Evolutionary conservation across 1,284 basidiomycete species (phyloP).

Genomic region (Cutaneotrichosporon cyanovorans): DNA sequence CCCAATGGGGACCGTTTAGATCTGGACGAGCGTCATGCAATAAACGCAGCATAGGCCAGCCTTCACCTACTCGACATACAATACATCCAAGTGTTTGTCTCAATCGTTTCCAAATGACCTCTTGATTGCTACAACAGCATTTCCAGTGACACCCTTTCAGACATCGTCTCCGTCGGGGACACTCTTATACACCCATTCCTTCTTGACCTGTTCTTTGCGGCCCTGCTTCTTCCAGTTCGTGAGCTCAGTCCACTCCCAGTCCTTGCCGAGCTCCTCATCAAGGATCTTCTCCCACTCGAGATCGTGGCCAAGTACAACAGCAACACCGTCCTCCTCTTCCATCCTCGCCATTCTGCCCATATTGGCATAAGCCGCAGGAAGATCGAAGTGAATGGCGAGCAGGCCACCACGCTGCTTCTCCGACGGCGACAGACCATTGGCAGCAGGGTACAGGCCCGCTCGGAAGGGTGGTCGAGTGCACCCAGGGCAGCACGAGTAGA

Average conservation of each 20-base stretch:
- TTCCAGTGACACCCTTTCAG: too few relatives aligned
- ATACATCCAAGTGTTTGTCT: too few relatives aligned
- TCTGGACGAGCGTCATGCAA: too few relatives aligned
- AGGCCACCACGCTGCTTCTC: conserved; percentile 10
- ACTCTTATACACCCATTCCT: conserved; percentile 10
- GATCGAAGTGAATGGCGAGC: conserved; percentile 15
- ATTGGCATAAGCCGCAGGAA: conserved; percentile 12
- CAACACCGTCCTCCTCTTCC: conserved; percentile 17
- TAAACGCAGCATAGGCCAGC: too few relatives aligned
- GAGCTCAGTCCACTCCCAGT: conserved; percentile 15
- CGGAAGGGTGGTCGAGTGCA: conserved; percentile 11
- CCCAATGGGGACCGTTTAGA: too few relatives aligned
- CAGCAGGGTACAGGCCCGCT: conserved; percentile 12
- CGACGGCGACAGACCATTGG: conserved; percentile 8
- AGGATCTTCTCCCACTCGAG: conserved; percentile 18
- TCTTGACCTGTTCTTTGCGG: conserved; percentile 5
- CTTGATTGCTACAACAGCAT: too few relatives aligned
- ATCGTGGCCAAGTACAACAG: conserved; percentile 15
- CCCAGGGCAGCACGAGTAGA: conserved; percentile 16
- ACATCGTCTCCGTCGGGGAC: too few relatives aligned
- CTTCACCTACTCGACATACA: too few relatives aligned
- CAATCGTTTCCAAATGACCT: too few relatives aligned
- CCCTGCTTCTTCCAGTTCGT: conserved; percentile 13
- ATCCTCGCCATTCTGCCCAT: conserved; percentile 18
- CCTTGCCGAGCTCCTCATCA: conserved; percentile 5